Evolutionary conservation across 208 protist species (phyloP), one percentile per base, ranked within the genome.

Genomic region (Trichomonas gallinae): DNA sequence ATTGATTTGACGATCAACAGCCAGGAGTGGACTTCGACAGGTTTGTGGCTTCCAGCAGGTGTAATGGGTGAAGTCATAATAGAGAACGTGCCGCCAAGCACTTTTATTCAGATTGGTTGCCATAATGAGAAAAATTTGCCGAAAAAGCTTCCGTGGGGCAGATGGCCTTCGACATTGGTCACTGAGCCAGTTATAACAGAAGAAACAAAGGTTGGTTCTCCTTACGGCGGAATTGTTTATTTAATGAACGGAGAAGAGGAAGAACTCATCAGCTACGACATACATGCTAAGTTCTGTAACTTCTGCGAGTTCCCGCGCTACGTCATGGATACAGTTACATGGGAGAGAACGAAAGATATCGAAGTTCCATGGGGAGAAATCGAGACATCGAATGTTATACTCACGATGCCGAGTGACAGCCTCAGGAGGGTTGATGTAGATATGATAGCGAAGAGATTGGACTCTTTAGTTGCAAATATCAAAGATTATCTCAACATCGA

Each of bases 341-440:
- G 87, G 87, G 44, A 48, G 11, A 21, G 31, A 9, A 93, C 87
- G 8, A 93, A 93, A 93, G 87, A 93, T 38, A 93, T 93, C 26
- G 87, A 93, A 93, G 87, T 93, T 51, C 87, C 87, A 51, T 93
- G 87, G 87, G 87, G 87, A 3, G 87, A 93, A 51, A 42, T 93
- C 1, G 44, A 58, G 38, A 38, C 87, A 26, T 23, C 15, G n/a
- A 38, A 34, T 38, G 44, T 93, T 17, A 93, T 51, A 38, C 13
- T 93, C 36, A 93, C 87, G 0, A 17, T 51, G 15, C 87, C 87
- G 15, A 51, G 26, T 9, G 40, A 48, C 0, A 34, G 51, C 10
- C 17, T 93, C 2, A 23, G 44, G n/a, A n/a, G 38, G 44, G n/a
- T 93, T 38, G 44, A 93, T 38, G 42, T 93, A 15, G 21, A 93